Conservation (phyloP, 2,329 filamentous ascomycete genomes). For the Aureobasidium sp. region DNA sequence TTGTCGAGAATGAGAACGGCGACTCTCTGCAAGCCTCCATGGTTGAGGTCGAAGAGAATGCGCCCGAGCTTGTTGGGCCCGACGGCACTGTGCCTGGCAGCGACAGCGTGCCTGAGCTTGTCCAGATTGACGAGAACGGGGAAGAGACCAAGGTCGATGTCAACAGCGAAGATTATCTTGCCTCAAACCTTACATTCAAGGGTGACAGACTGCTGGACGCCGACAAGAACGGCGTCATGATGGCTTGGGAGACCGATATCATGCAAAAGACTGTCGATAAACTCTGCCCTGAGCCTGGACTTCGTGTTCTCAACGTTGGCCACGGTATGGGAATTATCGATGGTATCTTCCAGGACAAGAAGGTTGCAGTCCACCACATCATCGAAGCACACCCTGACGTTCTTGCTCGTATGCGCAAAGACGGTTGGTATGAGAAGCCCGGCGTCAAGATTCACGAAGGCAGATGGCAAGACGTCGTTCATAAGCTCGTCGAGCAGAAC, state of each 20-base stretch:
- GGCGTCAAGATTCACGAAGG: slow-evolving; percentile 44
- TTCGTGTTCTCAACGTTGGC: slow-evolving; percentile 44
- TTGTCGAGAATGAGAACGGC: slow-evolving; percentile 1
- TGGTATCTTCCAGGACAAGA: slow-evolving; percentile 38
- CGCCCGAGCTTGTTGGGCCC: slow-evolving; percentile 18
- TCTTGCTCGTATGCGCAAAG: slow-evolving; percentile 37
- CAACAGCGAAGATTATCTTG: slow-evolving; percentile 43
- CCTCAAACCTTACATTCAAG: slow-evolving; percentile 42
- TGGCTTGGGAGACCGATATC: slow-evolving; percentile 46
- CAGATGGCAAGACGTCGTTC: slow-evolving; percentile 44
- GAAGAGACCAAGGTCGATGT: slow-evolving; percentile 26
- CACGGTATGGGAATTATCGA: slow-evolving; percentile 49
- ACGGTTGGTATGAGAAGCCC: slow-evolving; percentile 43
- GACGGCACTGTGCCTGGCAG: slow-evolving; percentile 19
- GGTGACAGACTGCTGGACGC: slow-evolving; percentile 42
- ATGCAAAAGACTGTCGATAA: slow-evolving; percentile 42
- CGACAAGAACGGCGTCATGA: slow-evolving; percentile 47
- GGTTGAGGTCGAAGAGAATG: slow-evolving; percentile 11
- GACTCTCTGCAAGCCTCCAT: slow-evolving; percentile 14
- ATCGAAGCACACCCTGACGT: slow-evolving; percentile 47
- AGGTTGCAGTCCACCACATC: slow-evolving; percentile 42
- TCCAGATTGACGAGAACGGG: slow-evolving; percentile 24
- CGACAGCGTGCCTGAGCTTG: slow-evolving; percentile 22
- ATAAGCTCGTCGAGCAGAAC: slow-evolving; percentile 37
- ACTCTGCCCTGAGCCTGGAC: slow-evolving; percentile 32